Conservation (phyloP, 345 rosid genomes). For the Schrenkiella parvula region DNA sequence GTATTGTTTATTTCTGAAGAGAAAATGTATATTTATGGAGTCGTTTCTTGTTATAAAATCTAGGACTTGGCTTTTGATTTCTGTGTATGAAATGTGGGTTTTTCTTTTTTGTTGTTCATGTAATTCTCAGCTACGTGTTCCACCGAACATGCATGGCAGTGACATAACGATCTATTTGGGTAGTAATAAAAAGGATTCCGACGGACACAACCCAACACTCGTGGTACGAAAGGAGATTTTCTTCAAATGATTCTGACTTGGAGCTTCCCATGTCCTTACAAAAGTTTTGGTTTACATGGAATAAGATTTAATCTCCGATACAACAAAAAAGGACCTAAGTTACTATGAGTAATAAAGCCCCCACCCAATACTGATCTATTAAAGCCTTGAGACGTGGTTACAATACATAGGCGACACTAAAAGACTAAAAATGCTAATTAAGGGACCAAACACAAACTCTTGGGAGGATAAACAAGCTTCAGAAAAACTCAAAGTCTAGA, state of each 20-base stretch:
- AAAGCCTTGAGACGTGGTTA: constrained; percentile 2
- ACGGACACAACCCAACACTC: constrained; percentile 6
- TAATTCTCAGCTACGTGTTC: constrained; percentile 9
- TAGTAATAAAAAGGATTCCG: neutral
- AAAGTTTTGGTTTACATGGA: constrained; percentile 22
- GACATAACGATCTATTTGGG: neutral
- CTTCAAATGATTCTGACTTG: constrained; percentile 13
- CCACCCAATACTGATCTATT: neutral
- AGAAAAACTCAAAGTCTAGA: constrained; percentile 97
- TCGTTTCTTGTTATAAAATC: neutral
- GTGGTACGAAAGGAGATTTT: neutral
- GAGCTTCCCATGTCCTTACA: constrained; percentile 22
- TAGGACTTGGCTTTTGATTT: constrained; percentile 19
- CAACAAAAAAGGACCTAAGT: neutral
- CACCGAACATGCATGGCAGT: neutral
- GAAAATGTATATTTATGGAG: constrained; percentile 28
- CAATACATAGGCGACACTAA: constrained; percentile 1
- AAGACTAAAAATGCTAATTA: constrained; percentile 20
- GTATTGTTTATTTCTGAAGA: constrained; percentile 16
- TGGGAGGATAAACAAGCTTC: constrained; percentile 17
- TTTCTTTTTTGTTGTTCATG: constrained; percentile 3
- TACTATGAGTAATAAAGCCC: neutral
- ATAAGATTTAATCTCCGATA: constrained; percentile 26
- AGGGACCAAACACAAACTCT: constrained; percentile 24
- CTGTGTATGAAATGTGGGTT: neutral